Percentiles rank a stretch among this genome's conserved stretches.
These are phyloP conservation scores for Obelidium mucronatum DNA, from an alignment of 192 early-diverging fungal genomes.

Conservation along the genomic window DNA sequence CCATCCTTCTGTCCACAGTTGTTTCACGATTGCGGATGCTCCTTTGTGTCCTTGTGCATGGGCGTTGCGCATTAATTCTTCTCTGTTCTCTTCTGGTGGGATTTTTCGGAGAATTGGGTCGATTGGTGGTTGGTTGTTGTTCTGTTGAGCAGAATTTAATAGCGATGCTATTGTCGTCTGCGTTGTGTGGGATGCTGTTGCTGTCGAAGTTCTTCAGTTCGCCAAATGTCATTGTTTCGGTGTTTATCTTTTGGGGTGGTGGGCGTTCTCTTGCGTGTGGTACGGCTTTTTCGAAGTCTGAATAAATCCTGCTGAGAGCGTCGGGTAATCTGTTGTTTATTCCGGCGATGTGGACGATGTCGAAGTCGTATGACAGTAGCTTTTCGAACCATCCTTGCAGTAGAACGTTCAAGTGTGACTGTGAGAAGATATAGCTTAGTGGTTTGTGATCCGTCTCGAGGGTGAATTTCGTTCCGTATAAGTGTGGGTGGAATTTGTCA, in stretches of 20 bases:
- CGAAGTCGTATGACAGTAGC: too few species aligned
- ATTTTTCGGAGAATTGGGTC: background rate
- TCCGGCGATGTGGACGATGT: background rate
- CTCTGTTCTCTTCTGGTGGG: background rate
- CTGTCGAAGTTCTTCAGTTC: too few species aligned
- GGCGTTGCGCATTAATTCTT: background rate
- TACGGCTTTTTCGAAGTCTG: background rate
- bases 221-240: background rate
- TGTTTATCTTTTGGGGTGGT: background rate
- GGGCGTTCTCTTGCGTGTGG: background rate
- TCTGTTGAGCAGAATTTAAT: too few species aligned
- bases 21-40: background rate
- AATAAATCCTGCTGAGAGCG: background rate
- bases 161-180: too few species aligned
- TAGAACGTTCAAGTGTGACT: background rate
- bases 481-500: conserved; percentile 13
- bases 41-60: background rate
- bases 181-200: too few species aligned
- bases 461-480: background rate
- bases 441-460: conserved; percentile 17
- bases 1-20: background rate
- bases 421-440: background rate
- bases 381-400: background rate
- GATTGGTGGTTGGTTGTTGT: background rate
- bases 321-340: background rate